Percentiles rank a stretch among this genome's conserved stretches.
Evolutionary conservation across 768 basidiomycete genomes (phyloP).

Genomic region (Mycena haematopus): DNA sequence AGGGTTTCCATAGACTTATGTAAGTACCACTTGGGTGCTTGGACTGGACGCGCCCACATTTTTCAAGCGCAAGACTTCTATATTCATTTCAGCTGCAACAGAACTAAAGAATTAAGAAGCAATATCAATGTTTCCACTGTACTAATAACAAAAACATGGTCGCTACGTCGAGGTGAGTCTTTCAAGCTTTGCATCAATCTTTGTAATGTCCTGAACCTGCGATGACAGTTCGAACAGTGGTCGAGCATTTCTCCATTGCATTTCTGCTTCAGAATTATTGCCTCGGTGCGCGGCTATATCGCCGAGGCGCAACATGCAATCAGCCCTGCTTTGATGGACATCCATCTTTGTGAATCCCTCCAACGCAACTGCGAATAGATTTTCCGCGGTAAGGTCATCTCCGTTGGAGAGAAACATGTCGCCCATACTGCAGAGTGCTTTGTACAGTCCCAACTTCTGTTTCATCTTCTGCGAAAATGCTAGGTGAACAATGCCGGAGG

Average conservation of each 20-base stretch:
- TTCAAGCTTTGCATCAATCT: not conserved
- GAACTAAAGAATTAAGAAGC: no score
- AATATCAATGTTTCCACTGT: no score
- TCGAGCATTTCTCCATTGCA: not conserved
- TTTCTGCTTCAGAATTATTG: not conserved
- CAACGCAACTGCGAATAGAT: not conserved
- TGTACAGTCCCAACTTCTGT: not conserved
- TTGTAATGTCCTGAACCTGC: not conserved
- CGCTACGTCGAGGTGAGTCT: no score
- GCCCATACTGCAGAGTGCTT: not conserved
- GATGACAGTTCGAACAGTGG: constrained; percentile 6
- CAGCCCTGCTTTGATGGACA: constrained; percentile 1
- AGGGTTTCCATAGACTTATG: no score
- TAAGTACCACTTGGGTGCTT: no score
- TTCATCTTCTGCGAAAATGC: no score
- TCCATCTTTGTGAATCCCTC: constrained; percentile 3
- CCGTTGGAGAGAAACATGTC: not conserved
- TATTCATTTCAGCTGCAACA: no score
- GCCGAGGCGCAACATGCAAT: constrained; percentile 2
- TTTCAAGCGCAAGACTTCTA: no score
- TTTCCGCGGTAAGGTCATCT: not conserved
- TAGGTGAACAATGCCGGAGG: not conserved
- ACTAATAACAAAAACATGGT: no score
- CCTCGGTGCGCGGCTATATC: not conserved
- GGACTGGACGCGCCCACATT: no score